Evolutionary conservation across 1,139 yeast species (phyloP).

Genomic region (Blastobotrys elegans): DNA sequence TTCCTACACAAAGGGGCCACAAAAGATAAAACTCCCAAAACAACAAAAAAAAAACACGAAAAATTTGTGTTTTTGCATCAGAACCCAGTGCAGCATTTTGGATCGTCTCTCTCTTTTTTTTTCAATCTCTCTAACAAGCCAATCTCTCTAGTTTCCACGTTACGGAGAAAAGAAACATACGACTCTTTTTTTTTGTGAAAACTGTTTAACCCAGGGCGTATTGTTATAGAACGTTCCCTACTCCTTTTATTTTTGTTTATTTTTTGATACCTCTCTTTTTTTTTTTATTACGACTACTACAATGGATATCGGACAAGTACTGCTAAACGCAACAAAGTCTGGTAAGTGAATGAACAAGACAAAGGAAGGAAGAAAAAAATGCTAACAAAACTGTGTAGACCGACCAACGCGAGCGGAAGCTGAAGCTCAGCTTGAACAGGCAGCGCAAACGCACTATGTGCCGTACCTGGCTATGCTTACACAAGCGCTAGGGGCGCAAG

Average conservation of each 20-base stretch:
- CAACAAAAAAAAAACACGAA: not conserved
- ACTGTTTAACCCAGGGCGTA: not conserved
- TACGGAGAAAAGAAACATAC: not conserved
- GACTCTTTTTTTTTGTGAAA: not conserved
- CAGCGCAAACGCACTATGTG: slow-evolving; percentile 72
- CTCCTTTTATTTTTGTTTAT: not conserved
- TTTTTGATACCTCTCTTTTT: slow-evolving; percentile 5
- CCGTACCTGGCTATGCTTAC: slow-evolving; percentile 68
- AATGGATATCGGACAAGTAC: slow-evolving; percentile 67
- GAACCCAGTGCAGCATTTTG: not conserved
- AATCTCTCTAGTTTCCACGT: not conserved
- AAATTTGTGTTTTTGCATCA: not conserved
- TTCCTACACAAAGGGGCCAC: not conserved
- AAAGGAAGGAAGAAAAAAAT: not conserved
- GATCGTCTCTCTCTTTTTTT: not conserved
- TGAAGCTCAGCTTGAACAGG: slow-evolving; percentile 67
- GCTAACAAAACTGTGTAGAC: slow-evolving; percentile 34
- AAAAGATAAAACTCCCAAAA: slow-evolving; percentile 2
- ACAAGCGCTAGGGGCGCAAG: slow-evolving; percentile 63
- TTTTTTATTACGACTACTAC: not conserved
- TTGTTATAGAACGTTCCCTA: not conserved
- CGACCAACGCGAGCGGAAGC: slow-evolving; percentile 72
- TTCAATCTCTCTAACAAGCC: not conserved
- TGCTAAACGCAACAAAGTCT: slow-evolving; percentile 57
- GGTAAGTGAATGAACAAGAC: slow-evolving; percentile 14